Percentiles rank a stretch among this genome's conserved stretches.
phyloP scores from a whole-genome alignment of 495 filamentous ascomycete species.

The Cercophora samala region DNA sequence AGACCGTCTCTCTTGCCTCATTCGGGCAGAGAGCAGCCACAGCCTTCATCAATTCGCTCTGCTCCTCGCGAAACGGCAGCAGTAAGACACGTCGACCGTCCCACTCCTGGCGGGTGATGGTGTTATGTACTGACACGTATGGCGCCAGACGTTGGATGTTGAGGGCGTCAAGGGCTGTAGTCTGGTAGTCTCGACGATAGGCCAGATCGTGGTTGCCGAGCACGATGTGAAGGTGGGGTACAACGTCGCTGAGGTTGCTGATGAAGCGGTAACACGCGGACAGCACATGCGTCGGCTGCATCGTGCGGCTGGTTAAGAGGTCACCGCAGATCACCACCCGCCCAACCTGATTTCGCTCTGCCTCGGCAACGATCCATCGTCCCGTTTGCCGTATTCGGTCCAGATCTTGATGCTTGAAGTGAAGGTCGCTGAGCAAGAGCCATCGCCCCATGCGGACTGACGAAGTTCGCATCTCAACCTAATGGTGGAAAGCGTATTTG shows the following conservation, averaged over 20 bases:
- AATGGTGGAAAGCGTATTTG: no score
- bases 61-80: constrained; percentile 8
- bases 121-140: constrained; percentile 28
- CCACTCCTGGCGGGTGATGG: constrained; percentile 26
- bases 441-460: constrained; percentile 18
- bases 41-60: constrained; percentile 17
- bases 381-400: constrained; percentile 29
- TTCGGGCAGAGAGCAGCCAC: constrained; percentile 23
- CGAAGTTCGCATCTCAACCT: constrained; percentile 5
- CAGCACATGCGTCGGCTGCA: constrained; percentile 33
- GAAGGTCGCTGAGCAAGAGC: constrained; percentile 36
- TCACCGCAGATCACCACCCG: constrained; percentile 36
- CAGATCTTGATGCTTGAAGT: constrained; percentile 33
- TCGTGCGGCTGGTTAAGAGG: constrained; percentile 33
- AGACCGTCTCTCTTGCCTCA: constrained; percentile 26
- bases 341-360: constrained; percentile 21
- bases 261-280: constrained; percentile 35
- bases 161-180: constrained; percentile 34
- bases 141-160: constrained; percentile 28
- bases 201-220: constrained; percentile 39
- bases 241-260: constrained; percentile 24
- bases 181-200: constrained; percentile 31
- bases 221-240: constrained; percentile 31
- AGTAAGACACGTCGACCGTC: constrained; percentile 31
- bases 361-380: constrained; percentile 32